phyloP scores from a whole-genome alignment of 352 stramenopile genomes.

The Globisporangium canariense region DNA sequence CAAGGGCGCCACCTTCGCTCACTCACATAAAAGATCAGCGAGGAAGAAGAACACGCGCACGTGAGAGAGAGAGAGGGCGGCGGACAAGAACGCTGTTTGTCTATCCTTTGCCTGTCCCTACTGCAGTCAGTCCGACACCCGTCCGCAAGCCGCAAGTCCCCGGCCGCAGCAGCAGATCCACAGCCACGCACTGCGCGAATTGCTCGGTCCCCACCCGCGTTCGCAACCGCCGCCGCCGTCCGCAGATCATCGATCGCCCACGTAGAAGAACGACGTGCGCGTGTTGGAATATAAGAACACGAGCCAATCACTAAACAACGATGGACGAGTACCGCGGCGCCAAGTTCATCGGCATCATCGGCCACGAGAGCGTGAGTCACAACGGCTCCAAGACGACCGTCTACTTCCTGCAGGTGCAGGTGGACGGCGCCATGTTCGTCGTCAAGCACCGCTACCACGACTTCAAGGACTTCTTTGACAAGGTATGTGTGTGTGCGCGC shows the following conservation, averaged over 20 bases:
- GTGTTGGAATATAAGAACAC: slow-evolving; percentile 5
- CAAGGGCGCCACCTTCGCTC: slow-evolving; percentile 5
- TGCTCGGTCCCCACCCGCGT: not conserved
- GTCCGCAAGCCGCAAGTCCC: not conserved
- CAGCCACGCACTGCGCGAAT: not conserved
- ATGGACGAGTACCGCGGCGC: slow-evolving; percentile 48
- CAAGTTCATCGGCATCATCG: slow-evolving; percentile 85
- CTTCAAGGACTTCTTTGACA: slow-evolving; percentile 87
- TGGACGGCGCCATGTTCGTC: slow-evolving; percentile 73
- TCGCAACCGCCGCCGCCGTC: not conserved
- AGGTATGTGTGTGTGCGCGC: slow-evolving; percentile 30
- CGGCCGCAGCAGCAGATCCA: not conserved
- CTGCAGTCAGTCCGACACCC: not conserved
- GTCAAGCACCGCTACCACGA: slow-evolving; percentile 85
- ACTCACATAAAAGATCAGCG: slow-evolving; percentile 20
- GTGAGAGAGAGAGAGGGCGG: not conserved
- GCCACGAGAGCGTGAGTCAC: slow-evolving; percentile 84
- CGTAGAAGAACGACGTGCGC: too few species aligned
- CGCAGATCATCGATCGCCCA: not conserved
- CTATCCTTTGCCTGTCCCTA: not conserved
- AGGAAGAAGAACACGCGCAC: slow-evolving; percentile 5
- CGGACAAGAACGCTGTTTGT: slow-evolving; percentile 8
- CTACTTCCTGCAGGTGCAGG: slow-evolving; percentile 82
- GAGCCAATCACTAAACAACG: slow-evolving; percentile 17
- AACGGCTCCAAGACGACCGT: slow-evolving; percentile 86